Percentiles rank a stretch among this genome's conserved stretches.
Conservation (phyloP, 148 eudicot genomes). For the Amaranthus cruentus region DNA sequence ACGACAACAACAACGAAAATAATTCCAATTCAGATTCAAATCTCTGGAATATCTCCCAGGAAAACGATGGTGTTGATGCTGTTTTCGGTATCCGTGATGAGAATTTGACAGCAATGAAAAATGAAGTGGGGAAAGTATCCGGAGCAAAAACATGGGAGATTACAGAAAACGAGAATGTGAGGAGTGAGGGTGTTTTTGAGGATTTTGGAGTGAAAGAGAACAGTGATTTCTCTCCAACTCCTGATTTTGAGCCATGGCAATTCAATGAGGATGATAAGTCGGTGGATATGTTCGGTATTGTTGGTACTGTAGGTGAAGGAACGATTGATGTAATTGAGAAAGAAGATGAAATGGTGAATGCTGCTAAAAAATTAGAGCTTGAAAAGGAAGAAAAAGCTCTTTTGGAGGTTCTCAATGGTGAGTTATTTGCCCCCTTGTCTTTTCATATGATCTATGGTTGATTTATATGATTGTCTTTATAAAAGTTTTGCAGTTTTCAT, state of each 20-base stretch:
- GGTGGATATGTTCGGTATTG: conserved; percentile 40
- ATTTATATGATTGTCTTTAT: background rate
- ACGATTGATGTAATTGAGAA: conserved; percentile 1
- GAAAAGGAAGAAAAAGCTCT: conserved; percentile 53
- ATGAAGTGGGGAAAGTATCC: background rate
- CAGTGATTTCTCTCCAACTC: conserved; percentile 10
- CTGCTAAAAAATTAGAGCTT: conserved; percentile 38
- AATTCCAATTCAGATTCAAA: conserved; percentile 34
- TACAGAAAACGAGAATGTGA: conserved; percentile 6
- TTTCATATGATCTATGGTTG: background rate
- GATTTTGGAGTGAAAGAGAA: conserved; percentile 19
- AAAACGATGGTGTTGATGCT: conserved; percentile 33
- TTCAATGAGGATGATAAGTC: conserved; percentile 31
- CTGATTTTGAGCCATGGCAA: conserved; percentile 34
- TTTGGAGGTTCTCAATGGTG: conserved; percentile 49
- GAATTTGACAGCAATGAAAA: background rate
- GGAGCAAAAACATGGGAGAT: conserved; percentile 19
- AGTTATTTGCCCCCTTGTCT: background rate
- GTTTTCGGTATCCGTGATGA: conserved; percentile 35
- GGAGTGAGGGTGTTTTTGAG: conserved; percentile 28
- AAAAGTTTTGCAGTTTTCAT: background rate
- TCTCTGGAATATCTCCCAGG: conserved; percentile 50
- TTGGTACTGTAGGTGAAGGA: conserved; percentile 14
- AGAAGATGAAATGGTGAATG: conserved; percentile 24
- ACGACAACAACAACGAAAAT: conserved; percentile 5